Conservation (phyloP, 305 asterid genomes). For the Withania somnifera region DNA sequence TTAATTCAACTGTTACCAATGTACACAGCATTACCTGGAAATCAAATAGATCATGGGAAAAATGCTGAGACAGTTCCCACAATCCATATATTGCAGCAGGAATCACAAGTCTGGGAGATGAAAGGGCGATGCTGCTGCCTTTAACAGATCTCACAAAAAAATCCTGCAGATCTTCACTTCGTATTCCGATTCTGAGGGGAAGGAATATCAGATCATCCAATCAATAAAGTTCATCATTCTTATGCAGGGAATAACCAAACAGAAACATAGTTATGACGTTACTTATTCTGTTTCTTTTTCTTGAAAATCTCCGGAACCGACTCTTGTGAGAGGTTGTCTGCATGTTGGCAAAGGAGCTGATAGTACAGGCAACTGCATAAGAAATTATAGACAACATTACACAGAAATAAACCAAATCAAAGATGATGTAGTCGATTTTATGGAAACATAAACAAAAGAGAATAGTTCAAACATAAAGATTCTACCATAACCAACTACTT, state of each 20-base stretch:
- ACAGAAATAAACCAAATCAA: background rate
- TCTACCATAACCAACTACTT: background rate
- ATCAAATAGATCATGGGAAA: slow-evolving; percentile 46
- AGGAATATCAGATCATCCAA: background rate
- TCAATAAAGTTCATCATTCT: background rate
- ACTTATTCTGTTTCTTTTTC: slow-evolving; percentile 65
- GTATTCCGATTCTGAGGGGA: slow-evolving; percentile 66
- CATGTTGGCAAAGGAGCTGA: slow-evolving; percentile 74
- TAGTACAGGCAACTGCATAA: slow-evolving; percentile 73
- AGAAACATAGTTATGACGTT: slow-evolving; percentile 4
- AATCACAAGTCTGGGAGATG: slow-evolving; percentile 88
- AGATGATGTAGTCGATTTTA: background rate
- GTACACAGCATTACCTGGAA: slow-evolving; percentile 48
- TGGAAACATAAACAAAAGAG: background rate
- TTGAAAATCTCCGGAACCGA: slow-evolving; percentile 60
- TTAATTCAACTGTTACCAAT: background rate
- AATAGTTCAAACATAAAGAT: background rate
- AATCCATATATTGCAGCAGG: slow-evolving; percentile 85
- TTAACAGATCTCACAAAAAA: slow-evolving; percentile 48
- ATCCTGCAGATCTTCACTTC: slow-evolving; percentile 75
- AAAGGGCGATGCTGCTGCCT: slow-evolving; percentile 77
- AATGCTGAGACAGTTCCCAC: slow-evolving; percentile 84
- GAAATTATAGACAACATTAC: background rate
- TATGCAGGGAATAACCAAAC: background rate
- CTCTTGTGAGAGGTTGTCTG: slow-evolving; percentile 65